Evolutionary conservation across 352 stramenopile genomes (phyloP).

Genomic region (Nothophytophthora sp.): DNA sequence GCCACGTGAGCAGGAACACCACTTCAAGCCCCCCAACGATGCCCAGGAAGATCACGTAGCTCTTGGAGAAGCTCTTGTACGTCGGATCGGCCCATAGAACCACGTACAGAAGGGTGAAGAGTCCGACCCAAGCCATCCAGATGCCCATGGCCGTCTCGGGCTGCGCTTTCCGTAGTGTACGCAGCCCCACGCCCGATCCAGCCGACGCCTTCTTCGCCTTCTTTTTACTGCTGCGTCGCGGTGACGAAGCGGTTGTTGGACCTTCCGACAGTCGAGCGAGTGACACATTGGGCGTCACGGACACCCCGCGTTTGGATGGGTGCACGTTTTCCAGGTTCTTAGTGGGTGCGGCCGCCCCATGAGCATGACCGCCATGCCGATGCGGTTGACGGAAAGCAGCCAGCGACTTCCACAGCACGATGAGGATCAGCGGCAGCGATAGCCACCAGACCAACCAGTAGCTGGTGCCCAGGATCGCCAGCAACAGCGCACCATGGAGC

Average conservation of each 20-base stretch:
- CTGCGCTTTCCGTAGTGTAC: constrained; percentile 44
- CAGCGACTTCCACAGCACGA: constrained; percentile 54
- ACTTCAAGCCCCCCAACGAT: constrained; percentile 42
- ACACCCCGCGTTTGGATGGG: constrained; percentile 51
- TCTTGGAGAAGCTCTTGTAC: constrained; percentile 40
- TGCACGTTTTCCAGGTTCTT: constrained; percentile 34
- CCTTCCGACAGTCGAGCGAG: constrained; percentile 26
- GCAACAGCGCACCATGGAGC: constrained; percentile 47
- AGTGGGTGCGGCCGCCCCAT: no score
- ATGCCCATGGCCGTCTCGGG: constrained; percentile 78
- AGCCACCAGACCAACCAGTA: constrained; percentile 79
- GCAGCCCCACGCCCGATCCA: constrained; percentile 19
- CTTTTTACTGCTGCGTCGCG: constrained; percentile 19
- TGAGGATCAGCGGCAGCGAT: constrained; percentile 53
- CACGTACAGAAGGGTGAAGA: constrained; percentile 74
- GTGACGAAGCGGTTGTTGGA: constrained; percentile 5
- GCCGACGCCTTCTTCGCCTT: constrained; percentile 22
- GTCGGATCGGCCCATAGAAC: constrained; percentile 53
- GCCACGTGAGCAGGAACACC: constrained; percentile 54
- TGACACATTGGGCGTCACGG: constrained; percentile 29
- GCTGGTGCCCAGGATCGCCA: constrained; percentile 54
- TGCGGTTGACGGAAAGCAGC: constrained; percentile 39
- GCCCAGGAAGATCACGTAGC: constrained; percentile 37
- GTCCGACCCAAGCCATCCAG: constrained; percentile 69
- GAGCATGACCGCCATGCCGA: constrained; percentile 43